Evolutionary conservation across 345 rosid species (phyloP), one percentile per base, ranked within the genome.

Genomic region (Brassica juncea): DNA sequence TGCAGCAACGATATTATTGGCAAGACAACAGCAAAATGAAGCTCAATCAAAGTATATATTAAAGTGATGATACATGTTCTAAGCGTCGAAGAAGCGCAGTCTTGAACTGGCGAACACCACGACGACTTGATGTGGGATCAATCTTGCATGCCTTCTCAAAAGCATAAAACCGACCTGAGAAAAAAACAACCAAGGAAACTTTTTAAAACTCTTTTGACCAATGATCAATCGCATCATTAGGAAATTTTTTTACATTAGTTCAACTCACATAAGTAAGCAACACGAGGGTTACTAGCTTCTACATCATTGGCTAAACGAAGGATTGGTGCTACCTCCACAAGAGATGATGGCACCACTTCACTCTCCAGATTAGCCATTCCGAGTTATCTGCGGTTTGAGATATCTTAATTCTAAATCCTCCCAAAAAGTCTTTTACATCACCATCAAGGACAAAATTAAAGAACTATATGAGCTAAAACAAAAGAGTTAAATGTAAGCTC

Each of bases 41-140:
- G 61, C 72, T 75, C 9, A 49, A 60, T 30, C n/a, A 23, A 59
- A 59, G n/a, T 23, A 71, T 16, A 64, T 63, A 54, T 19, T 39
- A n/a, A 75, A 69, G 79, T 8, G 21, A 71, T n/a, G 69, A 76
- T 76, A 91, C 93, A 86, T 86, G 83, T 73, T 89, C 96, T 63
- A 91, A 84, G 66, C 92, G 92, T 72, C 85, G 92, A 61, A 89
- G 96, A 12, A 91, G 90, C 16, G 93, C 93, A 65, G 89, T 91
- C 80, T 89, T 91, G 72, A 91, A 91, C 69, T 91, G 96, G 21
- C 92, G 91, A 83, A 91, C 96, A 77, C 96, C 96, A 77, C 96
- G 86, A 68, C 90, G 92, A 77, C 90, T 86, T 68, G 96, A 88
- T 58, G 89, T 88, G 5, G 93, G 93, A 83, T 91, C 96, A 87